Evolutionary conservation across 2,329 filamentous ascomycete species (phyloP).

Genomic region (Aspergillus novofumigatus): DNA sequence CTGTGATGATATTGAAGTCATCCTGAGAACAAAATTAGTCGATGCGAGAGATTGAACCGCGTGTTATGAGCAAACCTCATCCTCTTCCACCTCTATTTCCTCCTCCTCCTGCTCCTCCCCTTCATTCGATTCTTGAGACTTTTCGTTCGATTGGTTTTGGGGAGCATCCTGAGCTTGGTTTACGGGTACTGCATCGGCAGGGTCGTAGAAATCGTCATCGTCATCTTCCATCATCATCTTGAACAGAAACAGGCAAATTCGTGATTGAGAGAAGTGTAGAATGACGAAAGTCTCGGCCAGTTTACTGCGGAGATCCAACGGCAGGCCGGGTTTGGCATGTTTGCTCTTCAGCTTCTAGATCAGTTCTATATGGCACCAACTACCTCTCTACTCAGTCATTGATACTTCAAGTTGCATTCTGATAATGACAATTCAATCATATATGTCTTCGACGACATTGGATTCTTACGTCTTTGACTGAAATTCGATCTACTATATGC

Average conservation of each 20-base stretch:
- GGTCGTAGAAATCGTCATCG: conserved; percentile 46
- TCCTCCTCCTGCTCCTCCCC: conserved; percentile 38
- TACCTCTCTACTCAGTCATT: neutral
- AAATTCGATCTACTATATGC: neutral
- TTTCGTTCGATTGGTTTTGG: conserved; percentile 24
- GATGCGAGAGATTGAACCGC: neutral
- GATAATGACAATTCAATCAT: neutral
- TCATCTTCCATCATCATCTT: conserved; percentile 41
- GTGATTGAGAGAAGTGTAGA: conserved; percentile 1
- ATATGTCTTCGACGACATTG: neutral
- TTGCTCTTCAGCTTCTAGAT: conserved; percentile 11
- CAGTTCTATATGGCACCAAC: neutral
- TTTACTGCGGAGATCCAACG: conserved; percentile 17
- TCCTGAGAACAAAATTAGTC: conserved; percentile 31
- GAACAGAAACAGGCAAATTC: conserved; percentile 7
- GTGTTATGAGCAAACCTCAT: conserved; percentile 20
- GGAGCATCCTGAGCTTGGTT: conserved; percentile 26
- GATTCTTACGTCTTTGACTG: neutral
- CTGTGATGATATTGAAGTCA: conserved; percentile 49
- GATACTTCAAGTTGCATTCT: neutral
- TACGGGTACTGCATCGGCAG: conserved; percentile 34
- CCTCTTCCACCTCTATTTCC: conserved; percentile 37
- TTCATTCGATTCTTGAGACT: conserved; percentile 34
- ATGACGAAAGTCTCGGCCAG: conserved; percentile 7
- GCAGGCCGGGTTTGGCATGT: conserved; percentile 18